These are phyloP conservation scores for Boletus eberwhitei DNA, from an alignment of 768 basidiomycete genomes.

Conservation along the genomic window DNA sequence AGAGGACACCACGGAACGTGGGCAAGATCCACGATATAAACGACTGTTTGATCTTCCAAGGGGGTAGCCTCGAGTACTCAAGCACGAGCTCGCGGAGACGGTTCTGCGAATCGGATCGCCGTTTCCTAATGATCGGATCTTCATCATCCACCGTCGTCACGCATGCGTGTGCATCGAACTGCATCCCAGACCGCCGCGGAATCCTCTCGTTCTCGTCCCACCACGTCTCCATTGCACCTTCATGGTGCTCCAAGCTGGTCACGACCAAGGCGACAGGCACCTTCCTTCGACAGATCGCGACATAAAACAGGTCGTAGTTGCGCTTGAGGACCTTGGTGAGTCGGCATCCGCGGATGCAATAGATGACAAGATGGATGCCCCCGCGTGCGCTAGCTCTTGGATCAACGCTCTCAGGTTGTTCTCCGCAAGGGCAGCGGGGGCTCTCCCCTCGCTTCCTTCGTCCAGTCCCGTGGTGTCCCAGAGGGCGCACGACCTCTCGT, in stretches of 20 bases:
- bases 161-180: conserved; percentile 23
- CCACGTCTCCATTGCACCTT: conserved; percentile 23
- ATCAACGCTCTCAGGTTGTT: not conserved
- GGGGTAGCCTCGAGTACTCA: not conserved
- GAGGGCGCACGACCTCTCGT: not conserved
- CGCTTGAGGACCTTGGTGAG: conserved; percentile 14
- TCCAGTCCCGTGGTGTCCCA: conserved; percentile 10
- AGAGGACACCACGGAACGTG: not conserved
- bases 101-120: not conserved
- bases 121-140: not conserved
- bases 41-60: not conserved
- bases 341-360: conserved; percentile 2
- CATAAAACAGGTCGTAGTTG: conserved; percentile 34
- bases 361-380: conserved; percentile 8
- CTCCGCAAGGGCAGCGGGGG: conserved; percentile 4
- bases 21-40: not conserved
- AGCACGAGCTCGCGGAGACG: not conserved
- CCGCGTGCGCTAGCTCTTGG: not conserved
- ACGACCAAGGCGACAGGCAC: conserved; percentile 37
- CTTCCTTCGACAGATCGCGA: conserved; percentile 30
- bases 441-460: conserved; percentile 4
- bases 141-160: conserved; percentile 3
- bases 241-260: conserved; percentile 33
- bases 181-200: conserved; percentile 27
- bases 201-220: conserved; percentile 24